Percentiles rank a stretch among this genome's conserved stretches.
These are phyloP conservation scores for Musa itinerans DNA, from an alignment of 176 grass and related monocot species.

Conservation along the genomic window DNA sequence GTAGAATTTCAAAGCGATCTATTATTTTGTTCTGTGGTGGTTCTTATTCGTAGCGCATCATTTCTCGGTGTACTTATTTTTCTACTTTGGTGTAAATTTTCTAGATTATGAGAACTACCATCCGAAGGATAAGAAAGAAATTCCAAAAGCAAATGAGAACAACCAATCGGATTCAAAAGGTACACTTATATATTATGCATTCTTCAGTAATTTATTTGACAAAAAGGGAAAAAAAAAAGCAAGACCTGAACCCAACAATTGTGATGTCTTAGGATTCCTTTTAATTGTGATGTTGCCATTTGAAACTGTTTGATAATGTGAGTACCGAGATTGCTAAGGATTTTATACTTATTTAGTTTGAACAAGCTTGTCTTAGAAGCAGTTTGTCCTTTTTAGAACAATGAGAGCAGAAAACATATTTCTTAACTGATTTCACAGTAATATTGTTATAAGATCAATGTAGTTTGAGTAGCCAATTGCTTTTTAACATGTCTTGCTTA, in stretches of 20 bases:
- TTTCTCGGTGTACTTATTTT: background rate
- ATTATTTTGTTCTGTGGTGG: background rate
- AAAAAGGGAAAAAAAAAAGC: too few relatives aligned
- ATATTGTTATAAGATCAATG: background rate
- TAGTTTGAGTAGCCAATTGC: background rate
- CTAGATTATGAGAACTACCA: conserved; percentile 92
- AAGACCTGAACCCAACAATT: too few relatives aligned
- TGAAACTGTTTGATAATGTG: too few relatives aligned
- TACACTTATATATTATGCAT: conserved; percentile 13
- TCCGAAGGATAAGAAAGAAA: conserved; percentile 74
- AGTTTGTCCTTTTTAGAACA: too few relatives aligned
- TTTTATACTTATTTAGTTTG: background rate
- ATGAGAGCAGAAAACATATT: too few relatives aligned
- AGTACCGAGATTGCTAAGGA: too few relatives aligned
- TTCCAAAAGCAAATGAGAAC: conserved; percentile 43
- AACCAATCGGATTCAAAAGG: conserved; percentile 61
- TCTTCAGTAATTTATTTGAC: background rate
- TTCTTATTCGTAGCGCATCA: background rate
- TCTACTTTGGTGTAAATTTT: conserved; percentile 15
- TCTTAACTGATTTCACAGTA: too few relatives aligned
- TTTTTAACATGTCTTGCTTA: background rate
- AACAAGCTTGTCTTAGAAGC: background rate
- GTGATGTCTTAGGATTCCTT: too few relatives aligned
- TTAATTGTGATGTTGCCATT: too few relatives aligned
- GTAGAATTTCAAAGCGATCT: too few relatives aligned